phyloP scores from a whole-genome alignment of 202 grass and related monocot genomes.

The Musa balbisiana region DNA sequence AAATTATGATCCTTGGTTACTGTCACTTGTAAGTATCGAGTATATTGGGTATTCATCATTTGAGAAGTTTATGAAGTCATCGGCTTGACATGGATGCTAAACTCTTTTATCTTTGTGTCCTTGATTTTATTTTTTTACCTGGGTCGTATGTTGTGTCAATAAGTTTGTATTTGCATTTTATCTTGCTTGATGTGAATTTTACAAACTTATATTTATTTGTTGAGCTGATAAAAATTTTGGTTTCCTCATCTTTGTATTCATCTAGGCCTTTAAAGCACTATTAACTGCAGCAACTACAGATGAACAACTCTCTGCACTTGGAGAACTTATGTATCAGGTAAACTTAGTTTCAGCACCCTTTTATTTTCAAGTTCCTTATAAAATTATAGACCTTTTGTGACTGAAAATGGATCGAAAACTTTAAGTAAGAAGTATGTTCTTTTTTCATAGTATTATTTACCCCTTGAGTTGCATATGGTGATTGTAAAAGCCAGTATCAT shows the following conservation, averaged over 20 bases:
- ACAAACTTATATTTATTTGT: not conserved
- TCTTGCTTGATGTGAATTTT: not conserved
- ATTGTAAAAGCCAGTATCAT: not conserved
- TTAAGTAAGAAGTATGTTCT: too few species aligned
- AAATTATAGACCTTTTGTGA: too few species aligned
- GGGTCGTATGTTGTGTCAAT: not conserved
- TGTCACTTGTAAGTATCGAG: too few species aligned
- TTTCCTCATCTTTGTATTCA: constrained; percentile 1
- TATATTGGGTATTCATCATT: too few species aligned
- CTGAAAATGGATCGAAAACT: too few species aligned
- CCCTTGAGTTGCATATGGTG: too few species aligned
- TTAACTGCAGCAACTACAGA: constrained; percentile 74
- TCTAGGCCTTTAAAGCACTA: constrained; percentile 83
- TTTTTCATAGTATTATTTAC: too few species aligned
- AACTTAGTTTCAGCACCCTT: not conserved
- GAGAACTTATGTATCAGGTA: constrained; percentile 98
- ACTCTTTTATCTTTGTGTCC: too few species aligned
- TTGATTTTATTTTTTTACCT: too few species aligned
- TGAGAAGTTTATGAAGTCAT: too few species aligned
- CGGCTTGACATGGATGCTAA: too few species aligned
- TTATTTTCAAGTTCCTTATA: not conserved
- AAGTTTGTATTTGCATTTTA: not conserved
- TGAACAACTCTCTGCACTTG: constrained; percentile 77
- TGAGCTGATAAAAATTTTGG: constrained; percentile 6
- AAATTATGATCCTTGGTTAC: too few species aligned